A percentile compares a stretch with the other conserved stretches of the same genome.
Evolutionary conservation across 441 rosid genomes (phyloP).

Genomic region (Eutrema salsugineum): DNA sequence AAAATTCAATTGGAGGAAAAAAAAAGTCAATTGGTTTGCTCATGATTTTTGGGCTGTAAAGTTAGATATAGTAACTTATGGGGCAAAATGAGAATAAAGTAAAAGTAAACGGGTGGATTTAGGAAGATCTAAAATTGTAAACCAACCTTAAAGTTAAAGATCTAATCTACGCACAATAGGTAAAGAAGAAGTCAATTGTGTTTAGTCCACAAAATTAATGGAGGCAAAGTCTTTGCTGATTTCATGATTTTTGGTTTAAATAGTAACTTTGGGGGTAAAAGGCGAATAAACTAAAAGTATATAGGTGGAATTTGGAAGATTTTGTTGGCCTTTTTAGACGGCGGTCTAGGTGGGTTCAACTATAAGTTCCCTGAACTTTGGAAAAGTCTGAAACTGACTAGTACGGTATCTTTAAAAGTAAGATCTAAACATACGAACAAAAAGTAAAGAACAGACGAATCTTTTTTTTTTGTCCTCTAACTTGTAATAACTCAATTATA

Average conservation of each 20-base stretch:
- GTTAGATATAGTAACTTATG: background rate
- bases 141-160: background rate
- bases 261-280: background rate
- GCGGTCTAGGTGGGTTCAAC: background rate
- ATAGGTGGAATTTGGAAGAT: background rate
- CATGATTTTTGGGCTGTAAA: background rate
- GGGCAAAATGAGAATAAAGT: background rate
- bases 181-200: background rate
- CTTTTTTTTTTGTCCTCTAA: background rate
- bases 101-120: background rate
- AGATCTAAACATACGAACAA: background rate
- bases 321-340: background rate
- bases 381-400: background rate
- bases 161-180: background rate
- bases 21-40: background rate
- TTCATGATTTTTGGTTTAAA: background rate
- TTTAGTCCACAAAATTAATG: background rate
- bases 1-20: background rate
- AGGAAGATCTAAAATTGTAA: background rate
- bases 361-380: background rate
- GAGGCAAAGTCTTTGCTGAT: background rate
- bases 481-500: background rate
- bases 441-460: background rate
- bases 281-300: background rate
- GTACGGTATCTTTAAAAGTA: constrained; percentile 1